Percentiles rank a stretch among this genome's conserved stretches.
Conservation (phyloP, 352 stramenopile species). For the Pythium dissimile region DNA sequence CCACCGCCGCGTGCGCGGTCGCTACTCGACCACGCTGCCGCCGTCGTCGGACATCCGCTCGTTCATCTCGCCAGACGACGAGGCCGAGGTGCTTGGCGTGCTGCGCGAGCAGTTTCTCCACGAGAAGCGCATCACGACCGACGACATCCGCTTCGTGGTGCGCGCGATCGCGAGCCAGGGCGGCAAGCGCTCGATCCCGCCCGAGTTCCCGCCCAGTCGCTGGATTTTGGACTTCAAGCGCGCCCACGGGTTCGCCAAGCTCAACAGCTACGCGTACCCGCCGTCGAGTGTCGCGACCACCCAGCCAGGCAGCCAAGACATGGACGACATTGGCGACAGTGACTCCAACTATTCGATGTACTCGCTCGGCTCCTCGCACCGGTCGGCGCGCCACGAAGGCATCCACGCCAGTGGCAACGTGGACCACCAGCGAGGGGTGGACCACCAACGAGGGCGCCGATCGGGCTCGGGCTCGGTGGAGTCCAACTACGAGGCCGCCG, state of each 20-base stretch:
- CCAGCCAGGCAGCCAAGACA: not conserved
- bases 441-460: not conserved
- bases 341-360: constrained; percentile 28
- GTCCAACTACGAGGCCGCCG: constrained; percentile 15
- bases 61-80: constrained; percentile 44
- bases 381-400: constrained; percentile 5
- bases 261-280: constrained; percentile 7
- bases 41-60: constrained; percentile 15
- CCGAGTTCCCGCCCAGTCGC: constrained; percentile 36
- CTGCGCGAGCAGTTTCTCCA: constrained; percentile 54
- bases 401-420: too few species aligned
- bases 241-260: constrained; percentile 30
- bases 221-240: constrained; percentile 62
- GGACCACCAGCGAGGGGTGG: too few species aligned
- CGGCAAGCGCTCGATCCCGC: constrained; percentile 33
- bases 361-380: constrained; percentile 14
- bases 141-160: constrained; percentile 62
- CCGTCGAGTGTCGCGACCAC: not conserved
- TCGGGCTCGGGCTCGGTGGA: constrained; percentile 3
- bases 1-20: constrained; percentile 49
- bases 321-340: constrained; percentile 26
- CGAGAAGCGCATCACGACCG: constrained; percentile 30
- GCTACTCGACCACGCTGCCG: constrained; percentile 17
- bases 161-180: constrained; percentile 48
- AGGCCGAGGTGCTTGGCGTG: constrained; percentile 43